phyloP scores from a whole-genome alignment of 805 yeast species.

The Myxozyma melibiosi region DNA sequence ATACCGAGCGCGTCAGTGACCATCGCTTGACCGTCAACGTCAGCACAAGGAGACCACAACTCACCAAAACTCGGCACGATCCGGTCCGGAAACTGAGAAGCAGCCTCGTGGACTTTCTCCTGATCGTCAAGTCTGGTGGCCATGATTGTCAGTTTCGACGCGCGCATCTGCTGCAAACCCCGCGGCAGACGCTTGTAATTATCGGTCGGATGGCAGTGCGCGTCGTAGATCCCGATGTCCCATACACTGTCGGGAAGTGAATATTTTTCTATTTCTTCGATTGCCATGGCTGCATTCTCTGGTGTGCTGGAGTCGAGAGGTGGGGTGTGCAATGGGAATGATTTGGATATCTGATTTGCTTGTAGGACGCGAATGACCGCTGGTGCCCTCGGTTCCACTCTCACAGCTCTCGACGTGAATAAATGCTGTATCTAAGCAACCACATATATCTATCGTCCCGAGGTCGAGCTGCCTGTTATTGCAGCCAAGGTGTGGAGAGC shows the following conservation, averaged over 20 bases:
- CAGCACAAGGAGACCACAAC: neutral
- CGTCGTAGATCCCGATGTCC: conserved; percentile 38
- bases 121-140: conserved; percentile 45
- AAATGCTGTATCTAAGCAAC: too few species aligned
- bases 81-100: conserved; percentile 36
- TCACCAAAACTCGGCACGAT: conserved; percentile 44
- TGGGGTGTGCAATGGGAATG: too few species aligned
- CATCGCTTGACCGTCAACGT: neutral
- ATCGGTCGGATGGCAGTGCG: conserved; percentile 49
- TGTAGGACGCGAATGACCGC: too few species aligned
- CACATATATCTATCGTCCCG: too few species aligned
- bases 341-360: too few species aligned
- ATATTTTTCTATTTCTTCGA: neutral
- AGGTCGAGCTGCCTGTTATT: too few species aligned
- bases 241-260: neutral
- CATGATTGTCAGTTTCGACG: conserved; percentile 41
- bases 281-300: too few species aligned
- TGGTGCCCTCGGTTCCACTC: too few species aligned
- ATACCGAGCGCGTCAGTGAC: neutral
- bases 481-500: too few species aligned
- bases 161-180: conserved; percentile 13
- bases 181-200: conserved; percentile 35
- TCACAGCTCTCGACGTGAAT: too few species aligned
- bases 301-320: too few species aligned
- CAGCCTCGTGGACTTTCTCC: conserved; percentile 39